These are phyloP conservation scores for Petrea volubilis DNA, from an alignment of 257 asterid genomes.

Conservation along the genomic window DNA sequence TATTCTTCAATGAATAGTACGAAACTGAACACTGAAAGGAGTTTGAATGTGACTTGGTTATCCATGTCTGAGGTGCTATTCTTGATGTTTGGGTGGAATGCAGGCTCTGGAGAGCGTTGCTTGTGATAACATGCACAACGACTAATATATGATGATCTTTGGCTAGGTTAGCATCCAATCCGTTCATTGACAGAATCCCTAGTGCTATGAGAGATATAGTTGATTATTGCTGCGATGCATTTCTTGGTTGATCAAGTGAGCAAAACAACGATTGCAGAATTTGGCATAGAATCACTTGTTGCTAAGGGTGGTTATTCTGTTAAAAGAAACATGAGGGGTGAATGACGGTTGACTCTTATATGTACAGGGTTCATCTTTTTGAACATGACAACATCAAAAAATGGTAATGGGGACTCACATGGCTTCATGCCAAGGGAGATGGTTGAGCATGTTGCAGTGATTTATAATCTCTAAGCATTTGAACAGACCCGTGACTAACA, in stretches of 20 bases:
- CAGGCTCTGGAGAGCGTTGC: neutral
- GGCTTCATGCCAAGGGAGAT: neutral
- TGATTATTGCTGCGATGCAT: neutral
- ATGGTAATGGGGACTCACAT: neutral
- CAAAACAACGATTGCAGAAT: neutral
- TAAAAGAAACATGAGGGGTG: neutral
- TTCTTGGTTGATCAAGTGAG: neutral
- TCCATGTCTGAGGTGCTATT: neutral
- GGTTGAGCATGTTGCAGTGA: neutral
- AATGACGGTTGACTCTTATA: neutral
- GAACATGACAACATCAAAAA: neutral
- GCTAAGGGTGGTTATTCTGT: neutral
- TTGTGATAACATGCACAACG: neutral
- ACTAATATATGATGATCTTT: neutral
- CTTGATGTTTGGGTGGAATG: neutral
- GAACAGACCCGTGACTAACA: neutral
- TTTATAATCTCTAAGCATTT: neutral
- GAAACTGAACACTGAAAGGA: neutral
- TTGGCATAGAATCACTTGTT: neutral
- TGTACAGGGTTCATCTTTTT: neutral
- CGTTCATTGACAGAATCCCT: neutral
- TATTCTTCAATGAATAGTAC: neutral
- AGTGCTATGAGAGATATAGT: neutral
- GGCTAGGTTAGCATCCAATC: neutral
- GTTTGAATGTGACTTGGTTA: neutral